Conservation (phyloP, 2,329 filamentous ascomycete species). For the Grosmannia clavigera region DNA sequence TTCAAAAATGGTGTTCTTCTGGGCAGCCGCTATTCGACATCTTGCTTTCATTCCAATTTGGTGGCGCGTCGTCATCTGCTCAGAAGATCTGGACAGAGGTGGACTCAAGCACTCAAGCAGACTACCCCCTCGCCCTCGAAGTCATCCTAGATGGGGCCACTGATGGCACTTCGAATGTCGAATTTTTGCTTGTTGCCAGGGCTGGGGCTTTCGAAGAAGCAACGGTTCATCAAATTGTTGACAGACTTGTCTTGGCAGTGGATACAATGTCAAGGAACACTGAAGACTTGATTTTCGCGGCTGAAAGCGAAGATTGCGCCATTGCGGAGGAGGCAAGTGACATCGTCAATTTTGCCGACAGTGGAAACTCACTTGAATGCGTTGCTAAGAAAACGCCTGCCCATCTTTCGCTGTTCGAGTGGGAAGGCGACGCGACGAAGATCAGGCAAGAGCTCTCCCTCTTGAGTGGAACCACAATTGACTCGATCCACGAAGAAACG, state of each 20-base stretch:
- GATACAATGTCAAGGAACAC: constrained; percentile 14
- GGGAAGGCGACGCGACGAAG: constrained; percentile 38
- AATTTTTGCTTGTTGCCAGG: constrained; percentile 48
- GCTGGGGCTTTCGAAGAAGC: constrained; percentile 21
- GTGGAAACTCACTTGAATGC: not conserved
- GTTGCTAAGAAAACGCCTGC: not conserved
- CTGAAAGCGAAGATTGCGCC: not conserved
- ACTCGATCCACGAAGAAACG: constrained; percentile 41
- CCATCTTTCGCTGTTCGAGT: constrained; percentile 33
- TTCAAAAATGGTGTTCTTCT: constrained; percentile 64
- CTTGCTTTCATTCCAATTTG: constrained; percentile 69
- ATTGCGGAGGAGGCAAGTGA: not conserved
- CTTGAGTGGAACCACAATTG: constrained; percentile 41
- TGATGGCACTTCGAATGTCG: constrained; percentile 21
- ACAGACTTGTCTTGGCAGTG: constrained; percentile 23
- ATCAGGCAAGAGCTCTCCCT: constrained; percentile 51
- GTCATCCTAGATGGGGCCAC: constrained; percentile 39
- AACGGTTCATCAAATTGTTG: constrained; percentile 24
- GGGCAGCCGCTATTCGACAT: constrained; percentile 59
- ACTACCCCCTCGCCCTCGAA: constrained; percentile 72
- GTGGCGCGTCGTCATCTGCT: constrained; percentile 9
- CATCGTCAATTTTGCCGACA: not conserved
- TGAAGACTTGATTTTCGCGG: not conserved
- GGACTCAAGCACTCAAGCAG: constrained; percentile 36
- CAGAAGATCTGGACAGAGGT: constrained; percentile 39